A percentile compares a stretch with the other conserved stretches of the same genome.
Evolutionary conservation across 2,329 filamentous ascomycete genomes (phyloP).

Genomic region (Penicillium italicum): DNA sequence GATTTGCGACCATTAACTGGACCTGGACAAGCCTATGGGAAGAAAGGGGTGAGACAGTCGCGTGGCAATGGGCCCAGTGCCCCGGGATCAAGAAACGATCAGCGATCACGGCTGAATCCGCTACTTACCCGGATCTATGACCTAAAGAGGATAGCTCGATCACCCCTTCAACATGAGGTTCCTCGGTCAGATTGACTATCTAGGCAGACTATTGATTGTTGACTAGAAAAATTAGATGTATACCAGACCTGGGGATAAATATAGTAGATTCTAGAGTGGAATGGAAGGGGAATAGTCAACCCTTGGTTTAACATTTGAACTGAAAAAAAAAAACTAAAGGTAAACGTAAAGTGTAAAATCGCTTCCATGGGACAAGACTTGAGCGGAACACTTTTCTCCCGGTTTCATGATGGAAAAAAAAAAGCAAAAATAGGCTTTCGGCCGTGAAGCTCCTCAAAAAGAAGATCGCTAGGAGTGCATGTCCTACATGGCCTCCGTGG

Average conservation of each 20-base stretch:
- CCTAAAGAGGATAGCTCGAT: slow-evolving; percentile 10
- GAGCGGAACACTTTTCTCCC: slow-evolving; percentile 2
- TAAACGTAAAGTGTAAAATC: neutral
- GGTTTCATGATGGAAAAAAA: neutral
- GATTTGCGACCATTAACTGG: slow-evolving; percentile 3
- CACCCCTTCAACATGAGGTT: neutral
- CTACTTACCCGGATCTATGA: slow-evolving; percentile 10
- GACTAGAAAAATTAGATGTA: neutral
- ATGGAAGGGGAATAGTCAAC: neutral
- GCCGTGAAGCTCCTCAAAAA: neutral
- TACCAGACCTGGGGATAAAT: neutral
- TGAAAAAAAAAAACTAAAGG: neutral
- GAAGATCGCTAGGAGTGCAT: neutral
- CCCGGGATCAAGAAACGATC: slow-evolving; percentile 8
- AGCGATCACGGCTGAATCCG: slow-evolving; percentile 14
- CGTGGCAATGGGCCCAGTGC: slow-evolving; percentile 10
- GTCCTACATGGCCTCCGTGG: neutral
- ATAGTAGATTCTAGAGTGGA: neutral
- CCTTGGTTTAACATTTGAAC: neutral
- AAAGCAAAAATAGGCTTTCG: neutral
- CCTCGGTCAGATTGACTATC: neutral
- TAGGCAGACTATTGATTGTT: slow-evolving; percentile 1
- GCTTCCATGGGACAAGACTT: neutral
- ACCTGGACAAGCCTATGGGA: neutral
- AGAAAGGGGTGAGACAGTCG: slow-evolving; percentile 12